These are phyloP conservation scores for Volvox carteri DNA, from an alignment of 163 green algal species.

Conservation along the genomic window DNA sequence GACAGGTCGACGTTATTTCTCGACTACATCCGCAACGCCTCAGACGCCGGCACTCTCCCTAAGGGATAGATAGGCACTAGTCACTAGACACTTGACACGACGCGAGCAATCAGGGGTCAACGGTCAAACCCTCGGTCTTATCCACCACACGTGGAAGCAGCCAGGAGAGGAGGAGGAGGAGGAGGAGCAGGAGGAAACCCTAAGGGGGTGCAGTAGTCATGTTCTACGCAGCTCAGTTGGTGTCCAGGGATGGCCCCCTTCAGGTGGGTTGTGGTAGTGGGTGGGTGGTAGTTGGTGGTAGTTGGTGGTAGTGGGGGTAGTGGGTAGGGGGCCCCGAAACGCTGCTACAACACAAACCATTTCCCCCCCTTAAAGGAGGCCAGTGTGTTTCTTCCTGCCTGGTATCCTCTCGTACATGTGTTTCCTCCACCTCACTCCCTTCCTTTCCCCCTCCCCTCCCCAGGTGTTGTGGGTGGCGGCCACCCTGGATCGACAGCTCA, in stretches of 20 bases:
- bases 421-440: not conserved
- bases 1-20: too few species aligned
- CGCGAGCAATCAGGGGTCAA: too few species aligned
- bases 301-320: not conserved
- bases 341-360: not conserved
- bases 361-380: not conserved
- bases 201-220: conserved; percentile 32
- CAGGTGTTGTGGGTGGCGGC: conserved; percentile 55
- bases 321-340: not conserved
- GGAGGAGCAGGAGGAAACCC: too few species aligned
- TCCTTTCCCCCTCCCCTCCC: not conserved
- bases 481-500: conserved; percentile 42
- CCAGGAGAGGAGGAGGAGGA: too few species aligned
- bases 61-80: too few species aligned
- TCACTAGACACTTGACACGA: too few species aligned
- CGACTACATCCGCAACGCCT: too few species aligned
- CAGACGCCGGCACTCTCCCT: too few species aligned
- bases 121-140: too few species aligned
- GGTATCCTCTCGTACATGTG: not conserved
- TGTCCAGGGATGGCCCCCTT: conserved; percentile 46
- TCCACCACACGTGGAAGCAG: not conserved
- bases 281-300: not conserved
- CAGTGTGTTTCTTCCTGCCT: not conserved
- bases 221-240: conserved; percentile 53
- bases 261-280: conserved; percentile 1